Conservation (phyloP, 768 basidiomycete genomes). For the Leucocoprinus sp. region DNA sequence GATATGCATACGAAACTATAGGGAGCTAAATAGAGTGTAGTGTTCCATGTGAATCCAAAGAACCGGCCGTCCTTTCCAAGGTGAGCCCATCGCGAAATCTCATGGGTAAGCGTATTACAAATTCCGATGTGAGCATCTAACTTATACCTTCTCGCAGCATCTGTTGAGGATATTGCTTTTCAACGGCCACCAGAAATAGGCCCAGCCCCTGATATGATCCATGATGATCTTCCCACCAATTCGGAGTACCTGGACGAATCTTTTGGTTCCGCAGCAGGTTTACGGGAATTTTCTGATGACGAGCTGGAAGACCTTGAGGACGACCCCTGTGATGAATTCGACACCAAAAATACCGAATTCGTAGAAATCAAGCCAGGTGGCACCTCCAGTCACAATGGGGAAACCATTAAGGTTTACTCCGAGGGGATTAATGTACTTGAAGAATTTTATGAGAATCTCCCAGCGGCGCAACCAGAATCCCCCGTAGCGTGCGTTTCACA, state of each 20-base stretch:
- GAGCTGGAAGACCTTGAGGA: constrained; percentile 63
- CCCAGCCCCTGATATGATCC: constrained; percentile 78
- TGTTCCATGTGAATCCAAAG: constrained; percentile 18
- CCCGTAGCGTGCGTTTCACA: constrained; percentile 35
- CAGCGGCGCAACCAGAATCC: constrained; percentile 43
- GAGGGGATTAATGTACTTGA: constrained; percentile 63
- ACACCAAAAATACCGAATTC: constrained; percentile 17
- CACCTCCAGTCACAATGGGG: constrained; percentile 64
- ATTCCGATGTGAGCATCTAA: not conserved
- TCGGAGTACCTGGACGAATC: constrained; percentile 80
- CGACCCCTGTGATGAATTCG: constrained; percentile 18
- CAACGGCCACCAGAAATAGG: constrained; percentile 66
- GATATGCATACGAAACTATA: not conserved
- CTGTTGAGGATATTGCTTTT: constrained; percentile 82
- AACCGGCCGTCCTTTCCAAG: constrained; percentile 20
- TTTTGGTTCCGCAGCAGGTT: constrained; percentile 69
- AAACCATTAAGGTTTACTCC: constrained; percentile 72
- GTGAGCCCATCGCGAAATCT: constrained; percentile 17
- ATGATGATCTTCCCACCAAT: constrained; percentile 87
- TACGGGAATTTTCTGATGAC: constrained; percentile 65
- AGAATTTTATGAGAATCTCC: constrained; percentile 62
- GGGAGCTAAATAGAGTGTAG: constrained; percentile 15
- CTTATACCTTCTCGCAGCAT: constrained; percentile 33
- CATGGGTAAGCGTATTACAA: constrained; percentile 26
- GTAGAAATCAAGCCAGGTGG: constrained; percentile 28